A percentile compares a stretch with the other conserved stretches of the same genome.
phyloP scores from a whole-genome alignment of 2,329 filamentous ascomycete species.

The Penicillium sclerotigenum region DNA sequence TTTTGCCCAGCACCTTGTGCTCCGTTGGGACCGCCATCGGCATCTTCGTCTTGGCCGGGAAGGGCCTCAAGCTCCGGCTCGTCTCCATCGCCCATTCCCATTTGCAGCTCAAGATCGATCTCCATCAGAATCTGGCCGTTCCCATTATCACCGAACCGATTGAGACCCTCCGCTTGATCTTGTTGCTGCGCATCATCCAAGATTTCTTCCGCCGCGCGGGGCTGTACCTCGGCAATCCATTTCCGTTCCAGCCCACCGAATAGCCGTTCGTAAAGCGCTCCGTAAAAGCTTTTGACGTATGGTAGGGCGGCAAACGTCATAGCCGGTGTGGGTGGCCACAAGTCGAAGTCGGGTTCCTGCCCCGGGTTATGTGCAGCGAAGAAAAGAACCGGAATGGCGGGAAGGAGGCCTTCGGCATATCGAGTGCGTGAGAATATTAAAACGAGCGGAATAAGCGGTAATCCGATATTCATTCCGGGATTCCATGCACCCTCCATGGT shows the following conservation, averaged over 20 bases:
- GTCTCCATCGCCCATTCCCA: constrained; percentile 48
- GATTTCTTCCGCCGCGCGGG: constrained; percentile 47
- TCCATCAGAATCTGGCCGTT: constrained; percentile 49
- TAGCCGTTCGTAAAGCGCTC: constrained; percentile 57
- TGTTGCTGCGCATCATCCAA: constrained; percentile 36
- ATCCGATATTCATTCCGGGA: constrained; percentile 56
- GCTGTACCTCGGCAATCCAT: constrained; percentile 63
- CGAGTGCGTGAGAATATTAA: constrained; percentile 66
- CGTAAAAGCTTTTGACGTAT: constrained; percentile 63
- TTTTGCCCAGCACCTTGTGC: constrained; percentile 24
- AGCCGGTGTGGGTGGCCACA: constrained; percentile 65
- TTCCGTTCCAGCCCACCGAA: constrained; percentile 57
- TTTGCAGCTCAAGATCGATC: constrained; percentile 50
- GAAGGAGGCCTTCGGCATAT: constrained; percentile 61
- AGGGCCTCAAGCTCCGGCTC: constrained; percentile 32
- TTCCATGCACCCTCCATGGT: constrained; percentile 38
- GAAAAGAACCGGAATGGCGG: constrained; percentile 59
- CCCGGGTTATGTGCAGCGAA: constrained; percentile 48
- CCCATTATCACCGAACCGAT: constrained; percentile 26
- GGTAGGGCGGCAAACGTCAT: constrained; percentile 65
- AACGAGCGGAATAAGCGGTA: constrained; percentile 65
- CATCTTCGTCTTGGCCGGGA: constrained; percentile 21
- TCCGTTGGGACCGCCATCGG: constrained; percentile 27
- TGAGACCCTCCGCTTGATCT: constrained; percentile 32
- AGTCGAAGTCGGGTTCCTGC: constrained; percentile 50